Conservation (phyloP, 805 yeast genomes). For the Dipodascus albidus region DNA sequence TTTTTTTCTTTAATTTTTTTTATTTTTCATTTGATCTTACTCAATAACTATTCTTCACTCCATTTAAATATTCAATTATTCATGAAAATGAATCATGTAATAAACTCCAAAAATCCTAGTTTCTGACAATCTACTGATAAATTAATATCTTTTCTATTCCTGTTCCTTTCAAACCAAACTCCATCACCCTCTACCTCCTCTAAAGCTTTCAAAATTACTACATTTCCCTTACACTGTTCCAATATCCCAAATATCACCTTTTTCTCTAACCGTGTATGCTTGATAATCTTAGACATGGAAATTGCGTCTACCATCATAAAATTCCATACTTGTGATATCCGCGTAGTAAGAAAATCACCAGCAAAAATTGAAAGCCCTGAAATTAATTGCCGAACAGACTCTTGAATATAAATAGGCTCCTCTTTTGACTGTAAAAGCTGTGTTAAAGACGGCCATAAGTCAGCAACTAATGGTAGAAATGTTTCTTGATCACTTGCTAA, state of each 20-base stretch:
- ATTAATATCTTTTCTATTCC: not conserved
- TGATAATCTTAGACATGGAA: not conserved
- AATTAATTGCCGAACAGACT: slow-evolving; percentile 21
- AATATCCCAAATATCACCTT: not conserved
- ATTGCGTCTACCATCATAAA: not conserved
- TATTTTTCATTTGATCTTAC: too few relatives aligned
- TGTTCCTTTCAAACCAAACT: not conserved
- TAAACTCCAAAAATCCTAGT: not conserved
- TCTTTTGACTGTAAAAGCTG: slow-evolving; percentile 23
- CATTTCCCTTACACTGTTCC: not conserved
- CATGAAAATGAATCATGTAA: not conserved
- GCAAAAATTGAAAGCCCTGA: slow-evolving; percentile 18
- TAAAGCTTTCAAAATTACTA: not conserved
- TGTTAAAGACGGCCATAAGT: slow-evolving; percentile 38
- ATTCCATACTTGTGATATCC: slow-evolving; percentile 16
- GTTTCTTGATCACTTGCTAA: slow-evolving; percentile 38
- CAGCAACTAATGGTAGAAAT: slow-evolving; percentile 40
- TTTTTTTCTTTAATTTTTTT: too few relatives aligned
- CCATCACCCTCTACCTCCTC: not conserved
- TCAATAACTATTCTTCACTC: too few relatives aligned
- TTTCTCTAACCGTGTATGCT: not conserved
- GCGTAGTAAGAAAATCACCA: slow-evolving; percentile 25
- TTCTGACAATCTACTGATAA: not conserved
- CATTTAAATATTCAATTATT: too few relatives aligned
- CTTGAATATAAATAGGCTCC: slow-evolving; percentile 18